These are phyloP conservation scores for Thelephora aurantiotincta DNA, from an alignment of 768 basidiomycete genomes.

Conservation along the genomic window DNA sequence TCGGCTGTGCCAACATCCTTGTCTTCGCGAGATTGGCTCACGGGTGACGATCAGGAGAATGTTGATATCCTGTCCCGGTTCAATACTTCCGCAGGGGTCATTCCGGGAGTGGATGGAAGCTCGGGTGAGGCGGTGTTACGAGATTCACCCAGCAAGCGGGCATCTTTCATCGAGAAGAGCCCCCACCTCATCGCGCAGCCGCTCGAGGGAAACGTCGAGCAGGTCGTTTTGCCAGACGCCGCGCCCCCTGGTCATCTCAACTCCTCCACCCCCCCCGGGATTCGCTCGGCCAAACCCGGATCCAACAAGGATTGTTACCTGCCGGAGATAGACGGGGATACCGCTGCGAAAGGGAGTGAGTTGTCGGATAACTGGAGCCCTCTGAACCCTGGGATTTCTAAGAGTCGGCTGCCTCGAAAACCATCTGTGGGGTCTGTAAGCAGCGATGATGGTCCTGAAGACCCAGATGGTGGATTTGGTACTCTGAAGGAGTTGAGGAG, in stretches of 20 bases:
- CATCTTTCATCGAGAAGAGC: constrained; percentile 46
- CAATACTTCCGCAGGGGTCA: constrained; percentile 8
- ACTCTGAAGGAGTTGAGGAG: constrained; percentile 3
- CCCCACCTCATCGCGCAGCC: constrained; percentile 15
- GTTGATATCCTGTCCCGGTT: constrained; percentile 5
- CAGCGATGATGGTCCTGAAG: constrained; percentile 43
- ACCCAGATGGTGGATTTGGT: constrained; percentile 16
- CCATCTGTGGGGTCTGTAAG: constrained; percentile 28
- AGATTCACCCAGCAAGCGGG: constrained; percentile 59
- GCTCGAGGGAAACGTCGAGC: constrained; percentile 11
- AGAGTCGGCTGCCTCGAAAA: too few relatives aligned
- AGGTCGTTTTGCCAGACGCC: neutral
- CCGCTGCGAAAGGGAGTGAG: constrained; percentile 4
- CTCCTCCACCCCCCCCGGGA: neutral
- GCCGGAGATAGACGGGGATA: neutral
- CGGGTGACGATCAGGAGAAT: constrained; percentile 42
- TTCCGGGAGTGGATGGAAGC: constrained; percentile 9
- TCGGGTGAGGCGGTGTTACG: constrained; percentile 34
- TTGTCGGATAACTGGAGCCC: constrained; percentile 36
- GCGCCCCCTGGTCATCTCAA: neutral
- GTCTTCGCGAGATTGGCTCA: constrained; percentile 54
- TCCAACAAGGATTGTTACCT: neutral
- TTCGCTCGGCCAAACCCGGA: too few relatives aligned
- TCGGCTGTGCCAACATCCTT: constrained; percentile 14
- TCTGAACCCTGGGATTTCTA: constrained; percentile 16